Conservation (phyloP, 176 grass and related monocot species). For the Pontederia paniculata region DNA sequence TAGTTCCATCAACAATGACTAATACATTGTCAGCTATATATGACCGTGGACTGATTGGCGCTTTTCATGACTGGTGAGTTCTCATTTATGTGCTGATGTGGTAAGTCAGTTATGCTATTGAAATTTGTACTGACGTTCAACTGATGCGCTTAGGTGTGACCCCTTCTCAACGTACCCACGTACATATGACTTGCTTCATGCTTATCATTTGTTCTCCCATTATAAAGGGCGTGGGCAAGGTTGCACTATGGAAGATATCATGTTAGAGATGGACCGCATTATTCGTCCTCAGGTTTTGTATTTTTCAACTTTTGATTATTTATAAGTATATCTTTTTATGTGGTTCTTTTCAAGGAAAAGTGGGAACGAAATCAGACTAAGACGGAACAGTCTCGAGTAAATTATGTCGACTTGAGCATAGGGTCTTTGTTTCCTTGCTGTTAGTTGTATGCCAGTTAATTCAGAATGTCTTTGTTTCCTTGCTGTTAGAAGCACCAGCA, state of each 20-base stretch:
- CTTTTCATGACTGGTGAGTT: conserved; percentile 91
- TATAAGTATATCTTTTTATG: background rate
- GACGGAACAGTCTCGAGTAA: no score
- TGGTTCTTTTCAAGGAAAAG: no score
- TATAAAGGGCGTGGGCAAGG: conserved; percentile 44
- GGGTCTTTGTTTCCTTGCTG: no score
- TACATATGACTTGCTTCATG: conserved; percentile 81
- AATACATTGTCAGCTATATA: conserved; percentile 72
- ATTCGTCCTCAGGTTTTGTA: conserved; percentile 54
- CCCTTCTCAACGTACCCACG: conserved; percentile 98
- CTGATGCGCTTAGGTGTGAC: conserved; percentile 59
- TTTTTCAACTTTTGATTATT: conserved; percentile 3
- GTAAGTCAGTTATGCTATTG: conserved; percentile 2
- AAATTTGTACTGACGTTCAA: conserved; percentile 11
- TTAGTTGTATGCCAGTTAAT: no score
- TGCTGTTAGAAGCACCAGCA: no score
- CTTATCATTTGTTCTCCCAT: conserved; percentile 69
- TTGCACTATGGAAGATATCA: conserved; percentile 77
- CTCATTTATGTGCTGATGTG: conserved; percentile 4
- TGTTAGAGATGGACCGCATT: conserved; percentile 91
- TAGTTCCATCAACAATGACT: conserved; percentile 56
- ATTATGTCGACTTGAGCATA: no score
- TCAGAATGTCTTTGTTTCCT: no score
- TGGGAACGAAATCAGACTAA: no score
- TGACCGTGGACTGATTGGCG: conserved; percentile 69